phyloP scores from a whole-genome alignment of 306 rosid species.

The Cicer cuneatum region DNA sequence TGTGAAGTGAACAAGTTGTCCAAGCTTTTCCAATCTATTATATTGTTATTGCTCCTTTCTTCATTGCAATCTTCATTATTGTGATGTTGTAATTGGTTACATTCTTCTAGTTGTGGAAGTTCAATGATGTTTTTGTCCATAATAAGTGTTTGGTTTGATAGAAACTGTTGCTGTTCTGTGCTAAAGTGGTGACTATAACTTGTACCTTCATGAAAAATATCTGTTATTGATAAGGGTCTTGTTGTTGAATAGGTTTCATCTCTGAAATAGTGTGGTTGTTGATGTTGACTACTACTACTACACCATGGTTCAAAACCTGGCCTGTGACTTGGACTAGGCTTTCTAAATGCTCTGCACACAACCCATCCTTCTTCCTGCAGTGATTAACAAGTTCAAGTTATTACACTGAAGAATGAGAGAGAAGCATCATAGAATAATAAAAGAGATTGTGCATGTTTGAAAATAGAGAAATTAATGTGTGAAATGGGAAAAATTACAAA shows the following conservation, averaged over 20 bases:
- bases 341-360: slow-evolving; percentile 82
- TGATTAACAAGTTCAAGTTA: background rate
- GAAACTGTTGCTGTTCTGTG: slow-evolving; percentile 45
- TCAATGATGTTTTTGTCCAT: slow-evolving; percentile 54
- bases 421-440: no score
- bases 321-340: slow-evolving; percentile 79
- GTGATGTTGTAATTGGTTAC: slow-evolving; percentile 26
- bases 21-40: slow-evolving; percentile 70
- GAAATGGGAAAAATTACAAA: background rate
- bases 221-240: slow-evolving; percentile 58
- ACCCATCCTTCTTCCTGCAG: slow-evolving; percentile 99
- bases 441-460: no score
- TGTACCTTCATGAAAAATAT: slow-evolving; percentile 44
- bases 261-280: slow-evolving; percentile 54
- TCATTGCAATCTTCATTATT: slow-evolving; percentile 53
- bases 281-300: slow-evolving; percentile 6
- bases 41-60: slow-evolving; percentile 44
- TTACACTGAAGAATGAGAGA: no score
- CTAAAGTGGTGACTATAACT: slow-evolving; percentile 47
- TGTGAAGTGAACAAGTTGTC: slow-evolving; percentile 63
- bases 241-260: slow-evolving; percentile 43
- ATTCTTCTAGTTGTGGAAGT: slow-evolving; percentile 61
- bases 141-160: slow-evolving; percentile 34
- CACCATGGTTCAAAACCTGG: slow-evolving; percentile 72
- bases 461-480: no score